Conservation (phyloP, 2,329 filamentous ascomycete species). For the Emergomyces pasteurianus region DNA sequence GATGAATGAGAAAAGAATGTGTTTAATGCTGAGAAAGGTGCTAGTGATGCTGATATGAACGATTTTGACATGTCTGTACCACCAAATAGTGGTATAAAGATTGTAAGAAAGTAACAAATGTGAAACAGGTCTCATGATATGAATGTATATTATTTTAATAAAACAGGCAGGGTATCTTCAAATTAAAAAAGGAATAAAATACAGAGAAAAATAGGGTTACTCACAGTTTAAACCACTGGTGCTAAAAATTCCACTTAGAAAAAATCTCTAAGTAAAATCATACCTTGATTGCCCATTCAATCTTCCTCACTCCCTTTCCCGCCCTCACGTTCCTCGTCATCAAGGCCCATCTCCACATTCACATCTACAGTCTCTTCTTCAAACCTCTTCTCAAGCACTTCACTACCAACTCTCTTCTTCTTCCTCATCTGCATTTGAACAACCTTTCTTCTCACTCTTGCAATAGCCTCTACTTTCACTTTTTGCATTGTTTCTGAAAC, state of each 20-base stretch:
- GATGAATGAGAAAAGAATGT: constrained; percentile 22
- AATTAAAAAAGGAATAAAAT: neutral
- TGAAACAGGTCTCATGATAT: constrained; percentile 3
- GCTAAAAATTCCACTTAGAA: neutral
- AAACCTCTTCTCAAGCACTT: constrained; percentile 20
- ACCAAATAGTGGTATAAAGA: constrained; percentile 55
- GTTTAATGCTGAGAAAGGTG: constrained; percentile 15
- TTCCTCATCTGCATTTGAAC: constrained; percentile 49
- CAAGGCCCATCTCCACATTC: constrained; percentile 35
- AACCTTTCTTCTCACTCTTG: constrained; percentile 60
- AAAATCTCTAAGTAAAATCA: constrained; percentile 9
- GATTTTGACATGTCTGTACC: constrained; percentile 31
- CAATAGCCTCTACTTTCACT: constrained; percentile 78
- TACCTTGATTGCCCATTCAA: constrained; percentile 13
- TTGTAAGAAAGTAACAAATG: constrained; percentile 47
- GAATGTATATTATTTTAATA: neutral
- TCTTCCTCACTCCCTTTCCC: constrained; percentile 37
- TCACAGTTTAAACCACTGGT: neutral
- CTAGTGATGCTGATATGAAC: constrained; percentile 20
- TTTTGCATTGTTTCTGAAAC: constrained; percentile 91
- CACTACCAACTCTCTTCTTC: constrained; percentile 33
- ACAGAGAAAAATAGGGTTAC: neutral
- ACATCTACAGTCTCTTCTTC: constrained; percentile 12
- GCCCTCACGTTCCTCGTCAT: constrained; percentile 37
- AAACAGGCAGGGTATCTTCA: neutral